phyloP scores from a whole-genome alignment of 345 rosid species.

The Cardamine chenopodiifolia region DNA sequence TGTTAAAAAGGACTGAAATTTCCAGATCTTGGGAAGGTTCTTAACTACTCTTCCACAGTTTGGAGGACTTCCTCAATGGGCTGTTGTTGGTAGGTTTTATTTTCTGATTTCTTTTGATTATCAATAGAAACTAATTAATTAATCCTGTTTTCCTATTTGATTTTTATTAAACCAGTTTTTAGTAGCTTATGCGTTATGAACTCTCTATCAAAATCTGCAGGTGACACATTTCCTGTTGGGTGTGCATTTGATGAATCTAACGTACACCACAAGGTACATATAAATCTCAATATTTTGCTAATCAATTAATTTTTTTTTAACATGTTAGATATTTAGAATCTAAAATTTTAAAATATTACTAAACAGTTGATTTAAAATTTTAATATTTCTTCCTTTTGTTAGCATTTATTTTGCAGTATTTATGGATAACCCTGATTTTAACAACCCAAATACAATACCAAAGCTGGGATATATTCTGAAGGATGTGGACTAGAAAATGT shows the following conservation, averaged over 20 bases:
- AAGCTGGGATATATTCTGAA: constrained; percentile 54
- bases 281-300: not conserved
- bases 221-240: constrained; percentile 68
- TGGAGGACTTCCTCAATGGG: constrained; percentile 70
- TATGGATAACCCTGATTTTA: constrained; percentile 57
- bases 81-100: constrained; percentile 55
- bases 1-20: not conserved
- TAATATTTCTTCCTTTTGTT: not conserved
- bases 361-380: not conserved
- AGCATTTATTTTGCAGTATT: constrained; percentile 48
- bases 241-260: constrained; percentile 66
- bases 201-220: constrained; percentile 27
- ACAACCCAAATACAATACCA: constrained; percentile 52
- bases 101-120: not conserved
- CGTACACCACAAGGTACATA: constrained; percentile 55
- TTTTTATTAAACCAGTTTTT: not conserved
- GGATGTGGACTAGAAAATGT: constrained; percentile 67
- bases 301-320: not conserved
- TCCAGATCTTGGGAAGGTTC: constrained; percentile 71
- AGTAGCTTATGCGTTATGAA: not conserved
- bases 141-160: not conserved
- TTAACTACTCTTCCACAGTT: constrained; percentile 59
- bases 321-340: not conserved
- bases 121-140: not conserved
- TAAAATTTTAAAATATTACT: not conserved